Evolutionary conservation across 305 asterid species (phyloP).

Genomic region (Vinca major): DNA sequence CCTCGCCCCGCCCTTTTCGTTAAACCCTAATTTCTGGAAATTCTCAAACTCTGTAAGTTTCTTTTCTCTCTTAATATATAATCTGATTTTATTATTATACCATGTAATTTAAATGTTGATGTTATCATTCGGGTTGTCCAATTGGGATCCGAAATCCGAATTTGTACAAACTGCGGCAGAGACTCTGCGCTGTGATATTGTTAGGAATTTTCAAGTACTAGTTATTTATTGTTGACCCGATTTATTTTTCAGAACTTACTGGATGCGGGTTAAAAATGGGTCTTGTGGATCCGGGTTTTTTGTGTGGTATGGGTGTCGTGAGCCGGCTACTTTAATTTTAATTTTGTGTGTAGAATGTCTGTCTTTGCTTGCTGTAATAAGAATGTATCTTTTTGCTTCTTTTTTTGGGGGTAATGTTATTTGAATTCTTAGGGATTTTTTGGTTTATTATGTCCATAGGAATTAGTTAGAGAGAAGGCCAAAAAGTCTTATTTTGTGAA

Average conservation of each 20-base stretch:
- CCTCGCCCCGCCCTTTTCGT: neutral
- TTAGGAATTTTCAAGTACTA: neutral
- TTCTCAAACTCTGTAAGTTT: conserved; percentile 11
- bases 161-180: neutral
- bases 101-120: neutral
- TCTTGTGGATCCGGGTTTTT: neutral
- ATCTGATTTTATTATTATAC: neutral
- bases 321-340: neutral
- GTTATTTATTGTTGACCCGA: neutral
- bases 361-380: neutral
- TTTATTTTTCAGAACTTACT: neutral
- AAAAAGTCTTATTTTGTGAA: no score
- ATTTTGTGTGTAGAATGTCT: neutral
- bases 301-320: neutral
- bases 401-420: neutral
- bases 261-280: conserved; percentile 9
- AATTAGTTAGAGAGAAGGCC: no score
- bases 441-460: neutral
- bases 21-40: conserved; percentile 11
- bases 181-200: neutral
- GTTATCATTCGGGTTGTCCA: neutral
- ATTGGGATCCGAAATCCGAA: conserved; percentile 10
- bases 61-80: neutral
- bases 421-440: neutral
- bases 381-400: neutral